Conservation (phyloP, 257 asterid genomes). For the Forsythia suspensa region DNA sequence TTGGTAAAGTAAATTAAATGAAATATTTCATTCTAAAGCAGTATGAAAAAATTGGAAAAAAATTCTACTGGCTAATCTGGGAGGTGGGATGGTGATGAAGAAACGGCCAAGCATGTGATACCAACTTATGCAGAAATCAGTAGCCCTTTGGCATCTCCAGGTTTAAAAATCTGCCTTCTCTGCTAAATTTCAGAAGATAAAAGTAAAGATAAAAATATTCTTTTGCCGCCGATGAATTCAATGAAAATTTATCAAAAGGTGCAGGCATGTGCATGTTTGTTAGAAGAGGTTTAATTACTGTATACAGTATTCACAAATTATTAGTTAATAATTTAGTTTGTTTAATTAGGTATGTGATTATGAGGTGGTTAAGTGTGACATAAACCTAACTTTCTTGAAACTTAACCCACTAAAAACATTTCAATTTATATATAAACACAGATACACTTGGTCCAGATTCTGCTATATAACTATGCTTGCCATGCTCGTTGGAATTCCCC, state of each 20-base stretch:
- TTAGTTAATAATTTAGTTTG: neutral
- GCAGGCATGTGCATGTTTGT: neutral
- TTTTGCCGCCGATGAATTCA: neutral
- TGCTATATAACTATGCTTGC: neutral
- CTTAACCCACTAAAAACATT: conserved; percentile 8
- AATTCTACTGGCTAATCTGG: neutral
- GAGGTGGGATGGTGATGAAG: neutral
- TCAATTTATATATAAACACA: too few species aligned
- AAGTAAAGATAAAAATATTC: neutral
- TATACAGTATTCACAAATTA: neutral
- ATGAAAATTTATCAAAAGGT: neutral
- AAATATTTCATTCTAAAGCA: neutral
- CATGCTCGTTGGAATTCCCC: neutral
- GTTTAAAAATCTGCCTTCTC: neutral
- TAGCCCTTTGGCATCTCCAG: neutral
- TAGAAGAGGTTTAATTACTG: neutral
- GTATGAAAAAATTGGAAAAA: neutral
- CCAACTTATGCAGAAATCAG: neutral
- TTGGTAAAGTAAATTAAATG: neutral
- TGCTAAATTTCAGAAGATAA: neutral
- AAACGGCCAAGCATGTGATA: neutral
- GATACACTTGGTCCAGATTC: neutral
- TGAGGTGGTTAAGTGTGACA: conserved; percentile 31
- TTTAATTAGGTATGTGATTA: conserved; percentile 21
- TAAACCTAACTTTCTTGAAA: conserved; percentile 30